phyloP scores from a whole-genome alignment of 2,329 filamentous ascomycete genomes.

The Neocatenulostroma microsporum region DNA sequence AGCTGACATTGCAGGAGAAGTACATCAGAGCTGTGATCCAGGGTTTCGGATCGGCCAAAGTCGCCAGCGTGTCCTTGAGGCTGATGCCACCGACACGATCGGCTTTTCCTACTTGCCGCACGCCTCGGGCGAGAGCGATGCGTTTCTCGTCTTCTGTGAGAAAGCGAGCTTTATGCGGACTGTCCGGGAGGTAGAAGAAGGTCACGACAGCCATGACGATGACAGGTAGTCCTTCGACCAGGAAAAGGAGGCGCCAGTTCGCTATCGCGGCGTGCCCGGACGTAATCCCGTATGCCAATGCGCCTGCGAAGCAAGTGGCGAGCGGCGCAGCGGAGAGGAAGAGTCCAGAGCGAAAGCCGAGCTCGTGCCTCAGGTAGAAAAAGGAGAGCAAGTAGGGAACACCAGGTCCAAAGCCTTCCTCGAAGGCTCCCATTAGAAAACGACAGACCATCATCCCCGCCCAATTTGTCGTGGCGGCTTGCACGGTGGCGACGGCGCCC shows the following conservation, averaged over 20 bases:
- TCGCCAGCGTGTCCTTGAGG: constrained; percentile 40
- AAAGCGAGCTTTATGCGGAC: constrained; percentile 44
- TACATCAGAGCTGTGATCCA: constrained; percentile 42
- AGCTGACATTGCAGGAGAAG: constrained; percentile 52
- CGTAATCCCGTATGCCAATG: constrained; percentile 56
- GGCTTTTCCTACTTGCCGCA: constrained; percentile 44
- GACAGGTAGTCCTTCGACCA: constrained; percentile 57
- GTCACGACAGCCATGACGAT: constrained; percentile 47
- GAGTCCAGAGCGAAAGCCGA: constrained; percentile 48
- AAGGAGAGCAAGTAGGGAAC: constrained; percentile 55
- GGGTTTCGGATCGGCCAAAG: constrained; percentile 30
- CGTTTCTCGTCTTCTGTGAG: constrained; percentile 51
- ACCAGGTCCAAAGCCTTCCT: constrained; percentile 34
- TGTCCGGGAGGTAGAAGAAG: constrained; percentile 48
- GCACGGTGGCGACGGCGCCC: constrained; percentile 41
- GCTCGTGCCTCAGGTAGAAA: constrained; percentile 54
- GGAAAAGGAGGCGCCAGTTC: constrained; percentile 54
- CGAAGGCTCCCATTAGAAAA: constrained; percentile 38
- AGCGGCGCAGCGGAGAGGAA: constrained; percentile 53
- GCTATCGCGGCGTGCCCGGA: constrained; percentile 49
- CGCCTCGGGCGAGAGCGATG: constrained; percentile 42
- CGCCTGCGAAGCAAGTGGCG: constrained; percentile 70
- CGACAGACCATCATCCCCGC: constrained; percentile 41
- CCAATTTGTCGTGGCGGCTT: constrained; percentile 39
- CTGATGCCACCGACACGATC: constrained; percentile 34